Conservation (phyloP, 495 filamentous ascomycete species). For the Neurospora sp. region DNA sequence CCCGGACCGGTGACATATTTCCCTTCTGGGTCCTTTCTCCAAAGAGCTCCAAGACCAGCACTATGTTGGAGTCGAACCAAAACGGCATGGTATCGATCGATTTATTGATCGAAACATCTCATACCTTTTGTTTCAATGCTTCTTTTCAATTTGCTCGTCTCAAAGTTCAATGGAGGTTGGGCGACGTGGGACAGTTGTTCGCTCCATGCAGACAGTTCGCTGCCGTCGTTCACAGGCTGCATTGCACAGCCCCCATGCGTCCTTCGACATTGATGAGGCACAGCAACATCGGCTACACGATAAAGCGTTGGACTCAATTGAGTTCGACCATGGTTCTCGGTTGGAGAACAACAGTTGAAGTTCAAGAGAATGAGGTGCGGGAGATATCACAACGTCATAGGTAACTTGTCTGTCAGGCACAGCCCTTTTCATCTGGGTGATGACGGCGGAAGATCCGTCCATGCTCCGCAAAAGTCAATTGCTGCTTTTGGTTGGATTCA, state of each 20-base stretch:
- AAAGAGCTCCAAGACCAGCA: background rate
- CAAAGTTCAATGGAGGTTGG: background rate
- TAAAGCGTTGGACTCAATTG: background rate
- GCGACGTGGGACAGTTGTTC: background rate
- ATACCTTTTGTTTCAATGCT: background rate
- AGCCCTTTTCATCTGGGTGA: background rate
- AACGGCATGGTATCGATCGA: background rate
- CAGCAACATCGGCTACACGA: background rate
- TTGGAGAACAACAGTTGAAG: background rate
- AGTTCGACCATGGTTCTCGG: background rate
- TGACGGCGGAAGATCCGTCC: background rate
- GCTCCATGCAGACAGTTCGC: background rate
- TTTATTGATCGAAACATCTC: background rate
- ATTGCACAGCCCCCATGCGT: background rate
- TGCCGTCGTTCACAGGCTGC: background rate
- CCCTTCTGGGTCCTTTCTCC: background rate
- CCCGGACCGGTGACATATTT: background rate
- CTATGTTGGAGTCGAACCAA: background rate
- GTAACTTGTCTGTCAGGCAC: background rate
- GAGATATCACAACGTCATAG: background rate
- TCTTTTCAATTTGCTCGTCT: background rate
- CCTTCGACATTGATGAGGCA: background rate
- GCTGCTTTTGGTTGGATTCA: background rate
- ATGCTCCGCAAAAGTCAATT: background rate
- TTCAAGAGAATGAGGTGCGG: background rate